phyloP scores from a whole-genome alignment of 805 yeast species.

The Saccharomyces mikatae region DNA sequence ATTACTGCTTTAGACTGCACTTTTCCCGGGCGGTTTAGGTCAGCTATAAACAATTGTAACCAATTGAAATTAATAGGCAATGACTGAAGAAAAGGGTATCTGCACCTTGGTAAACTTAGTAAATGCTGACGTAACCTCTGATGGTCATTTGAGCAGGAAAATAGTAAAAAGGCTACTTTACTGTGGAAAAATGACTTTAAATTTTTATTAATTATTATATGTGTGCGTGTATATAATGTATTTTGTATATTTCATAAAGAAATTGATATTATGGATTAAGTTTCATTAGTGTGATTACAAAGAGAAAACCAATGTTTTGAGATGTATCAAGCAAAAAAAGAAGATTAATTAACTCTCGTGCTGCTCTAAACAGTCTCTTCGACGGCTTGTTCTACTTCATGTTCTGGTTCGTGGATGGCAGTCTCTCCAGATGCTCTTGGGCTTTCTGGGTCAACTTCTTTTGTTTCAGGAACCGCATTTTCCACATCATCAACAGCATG shows the following conservation, averaged over 20 bases:
- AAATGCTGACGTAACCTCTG: background rate
- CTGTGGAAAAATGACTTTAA: background rate
- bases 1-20: too few relatives aligned
- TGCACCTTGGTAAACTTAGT: background rate
- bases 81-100: background rate
- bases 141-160: background rate
- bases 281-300: background rate
- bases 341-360: background rate
- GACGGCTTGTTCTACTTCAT: background rate
- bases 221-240: background rate
- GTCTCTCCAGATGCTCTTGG: background rate
- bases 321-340: background rate
- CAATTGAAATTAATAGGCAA: too few relatives aligned
- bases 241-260: background rate
- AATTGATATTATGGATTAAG: background rate
- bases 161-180: background rate
- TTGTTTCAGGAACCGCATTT: background rate
- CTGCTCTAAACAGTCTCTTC: background rate
- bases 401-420: background rate
- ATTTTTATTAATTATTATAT: background rate
- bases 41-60: too few relatives aligned
- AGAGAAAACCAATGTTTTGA: background rate
- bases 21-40: too few relatives aligned
- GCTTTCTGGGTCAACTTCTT: background rate
- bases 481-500: background rate